These are phyloP conservation scores for Sindora glabra DNA, from an alignment of 306 rosid genomes.

Conservation along the genomic window DNA sequence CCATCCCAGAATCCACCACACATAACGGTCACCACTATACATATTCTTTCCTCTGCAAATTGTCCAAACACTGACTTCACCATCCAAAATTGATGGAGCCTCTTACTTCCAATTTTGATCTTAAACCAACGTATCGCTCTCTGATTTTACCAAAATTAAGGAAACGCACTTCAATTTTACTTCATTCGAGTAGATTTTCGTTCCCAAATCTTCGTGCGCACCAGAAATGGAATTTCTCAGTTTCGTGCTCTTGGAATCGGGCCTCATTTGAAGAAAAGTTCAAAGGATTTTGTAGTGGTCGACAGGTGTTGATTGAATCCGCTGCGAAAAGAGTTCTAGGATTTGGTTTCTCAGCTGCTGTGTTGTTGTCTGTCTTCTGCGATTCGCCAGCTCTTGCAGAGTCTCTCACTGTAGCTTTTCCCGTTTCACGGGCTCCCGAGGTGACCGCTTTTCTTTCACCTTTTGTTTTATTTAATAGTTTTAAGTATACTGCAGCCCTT, in stretches of 20 bases:
- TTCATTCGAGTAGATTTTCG: conserved; percentile 21
- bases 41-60: too few species aligned
- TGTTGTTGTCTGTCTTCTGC: conserved; percentile 42
- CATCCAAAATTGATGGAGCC: too few species aligned
- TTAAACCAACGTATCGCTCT: conserved; percentile 14
- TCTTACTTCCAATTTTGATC: conserved; percentile 32
- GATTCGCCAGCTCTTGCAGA: conserved; percentile 63
- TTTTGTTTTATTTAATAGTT: not conserved
- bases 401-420: conserved; percentile 92
- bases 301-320: conserved; percentile 20
- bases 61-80: too few species aligned
- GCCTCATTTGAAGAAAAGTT: not conserved
- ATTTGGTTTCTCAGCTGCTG: conserved; percentile 55
- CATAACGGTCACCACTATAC: not conserved
- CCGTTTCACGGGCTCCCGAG: conserved; percentile 87
- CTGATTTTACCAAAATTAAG: conserved; percentile 19
- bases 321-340: conserved; percentile 38
- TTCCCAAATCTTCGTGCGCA: conserved; percentile 12
- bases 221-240: conserved; percentile 22
- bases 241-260: not conserved
- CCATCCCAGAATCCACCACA: not conserved
- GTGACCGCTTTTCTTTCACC: conserved; percentile 17
- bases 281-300: not conserved
- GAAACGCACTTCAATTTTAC: conserved; percentile 11
- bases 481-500: too few species aligned